phyloP scores from a whole-genome alignment of 495 filamentous ascomycete genomes.

The Penicillium lagena region DNA sequence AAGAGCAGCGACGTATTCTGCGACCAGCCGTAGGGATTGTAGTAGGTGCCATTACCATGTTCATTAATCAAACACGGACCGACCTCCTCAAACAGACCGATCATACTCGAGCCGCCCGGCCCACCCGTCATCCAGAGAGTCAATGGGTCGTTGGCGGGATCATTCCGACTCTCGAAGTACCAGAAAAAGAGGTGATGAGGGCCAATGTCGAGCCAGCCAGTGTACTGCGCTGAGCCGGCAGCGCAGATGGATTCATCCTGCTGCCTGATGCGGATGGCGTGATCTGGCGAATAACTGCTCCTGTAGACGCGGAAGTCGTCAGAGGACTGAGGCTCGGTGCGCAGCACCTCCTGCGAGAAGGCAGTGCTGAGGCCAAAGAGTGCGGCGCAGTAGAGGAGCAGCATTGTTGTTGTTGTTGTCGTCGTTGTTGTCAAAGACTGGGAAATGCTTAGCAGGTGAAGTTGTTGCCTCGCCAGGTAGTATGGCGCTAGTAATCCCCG shows the following conservation, averaged over 20 bases:
- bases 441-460: no score
- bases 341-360: conserved; percentile 4
- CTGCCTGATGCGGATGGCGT: conserved; percentile 31
- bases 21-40: conserved; percentile 55
- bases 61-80: conserved; percentile 54
- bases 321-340: not conserved
- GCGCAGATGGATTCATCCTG: conserved; percentile 34
- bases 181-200: conserved; percentile 44
- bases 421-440: no score
- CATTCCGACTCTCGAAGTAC: conserved; percentile 40
- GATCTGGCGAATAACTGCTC: conserved; percentile 17
- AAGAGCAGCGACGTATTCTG: conserved; percentile 59
- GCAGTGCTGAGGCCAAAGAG: conserved; percentile 4
- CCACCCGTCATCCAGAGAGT: conserved; percentile 53
- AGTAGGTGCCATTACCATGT: conserved; percentile 42
- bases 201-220: conserved; percentile 31
- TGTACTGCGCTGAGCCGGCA: conserved; percentile 30
- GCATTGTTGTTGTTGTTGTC: not conserved
- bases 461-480: no score
- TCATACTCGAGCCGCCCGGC: conserved; percentile 53
- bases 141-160: conserved; percentile 42
- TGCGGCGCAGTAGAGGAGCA: not conserved
- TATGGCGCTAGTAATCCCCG: no score
- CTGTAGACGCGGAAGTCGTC: conserved; percentile 11
- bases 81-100: conserved; percentile 58